Evolutionary conservation across 2,329 filamentous ascomycete species (phyloP), one percentile per base, ranked within the genome.

Genomic region (Fusarium sp.): DNA sequence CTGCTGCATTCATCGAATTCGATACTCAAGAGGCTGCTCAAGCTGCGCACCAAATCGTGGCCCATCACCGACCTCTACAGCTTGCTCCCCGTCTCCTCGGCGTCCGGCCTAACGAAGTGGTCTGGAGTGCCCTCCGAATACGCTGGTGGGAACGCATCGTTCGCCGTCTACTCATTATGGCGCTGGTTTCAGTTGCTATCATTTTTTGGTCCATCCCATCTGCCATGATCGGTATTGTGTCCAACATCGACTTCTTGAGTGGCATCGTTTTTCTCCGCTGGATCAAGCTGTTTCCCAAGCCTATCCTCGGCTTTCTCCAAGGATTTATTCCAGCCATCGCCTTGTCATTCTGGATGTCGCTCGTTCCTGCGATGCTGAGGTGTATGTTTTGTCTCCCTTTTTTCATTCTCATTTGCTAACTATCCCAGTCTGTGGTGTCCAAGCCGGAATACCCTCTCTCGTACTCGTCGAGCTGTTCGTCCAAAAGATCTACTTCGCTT

Each of bases 1-100:
- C 90, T 15, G 90, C 93, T 21, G 92, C 96, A 12, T 99, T 99
- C 73, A 89, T 99, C 67, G 94, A 98, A 76, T 99, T 98, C 74
- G 85, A 87, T 63, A 88, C 86, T 3, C 93, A 97, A 76, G 87
- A 91, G 55, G 91, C 92, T 56, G 96, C 96, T 15, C 94, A 99
- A 78, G 85, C 87, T 52, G 95, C 95, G 15, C 95, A 88, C 76
- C 96, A 99, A 77, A 89, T 91, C 23, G 84, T 98, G 10, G 89
- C 94, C 4, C 94, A 97, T 78, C 94, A 97, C 78, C 89, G 93
- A 58, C 91, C 92, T 32, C 82, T 97, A 36, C 93, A 95, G 75
- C 94, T 99, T 89, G 86, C 91, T 6, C 93, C 93, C 26, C 89
- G 93, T 23, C 93, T 92, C 73, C 91, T 96, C 53, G 95, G 95